A percentile compares a stretch with the other conserved stretches of the same genome.
These are phyloP conservation scores for Postia placenta DNA, from an alignment of 768 basidiomycete genomes.

Conservation along the genomic window DNA sequence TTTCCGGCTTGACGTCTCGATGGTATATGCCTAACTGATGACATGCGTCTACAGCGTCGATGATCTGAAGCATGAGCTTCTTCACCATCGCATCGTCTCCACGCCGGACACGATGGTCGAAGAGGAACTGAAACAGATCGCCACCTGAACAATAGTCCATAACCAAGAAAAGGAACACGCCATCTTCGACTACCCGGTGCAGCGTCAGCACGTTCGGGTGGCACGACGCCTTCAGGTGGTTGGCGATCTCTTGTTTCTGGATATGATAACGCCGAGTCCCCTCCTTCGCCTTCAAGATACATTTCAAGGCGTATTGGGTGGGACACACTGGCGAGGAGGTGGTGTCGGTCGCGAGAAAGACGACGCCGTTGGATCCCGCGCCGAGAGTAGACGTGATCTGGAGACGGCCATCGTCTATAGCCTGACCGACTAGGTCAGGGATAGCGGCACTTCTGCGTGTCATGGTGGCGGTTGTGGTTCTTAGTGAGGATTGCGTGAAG, in stretches of 20 bases:
- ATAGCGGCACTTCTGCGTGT: constrained; percentile 3
- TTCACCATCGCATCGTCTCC: constrained; percentile 40
- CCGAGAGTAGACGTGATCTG: constrained; percentile 17
- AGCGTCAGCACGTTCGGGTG: constrained; percentile 7
- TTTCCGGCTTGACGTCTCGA: constrained; percentile 53
- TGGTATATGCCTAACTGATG: constrained; percentile 44
- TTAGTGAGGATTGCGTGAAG: neutral
- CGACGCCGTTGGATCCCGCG: constrained; percentile 21
- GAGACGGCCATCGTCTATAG: constrained; percentile 19
- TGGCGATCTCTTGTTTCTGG: constrained; percentile 14
- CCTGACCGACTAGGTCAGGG: constrained; percentile 17
- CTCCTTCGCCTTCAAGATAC: constrained; percentile 14
- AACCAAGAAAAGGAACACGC: constrained; percentile 9
- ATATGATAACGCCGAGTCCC: constrained; percentile 6
- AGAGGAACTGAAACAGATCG: constrained; percentile 40
- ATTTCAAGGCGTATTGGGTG: constrained; percentile 21
- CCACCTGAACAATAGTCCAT: constrained; percentile 22
- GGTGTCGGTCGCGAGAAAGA: constrained; percentile 20
- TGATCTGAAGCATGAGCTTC: constrained; percentile 42
- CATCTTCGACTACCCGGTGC: constrained; percentile 5
- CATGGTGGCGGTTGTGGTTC: constrained; percentile 9
- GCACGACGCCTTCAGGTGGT: constrained; percentile 1
- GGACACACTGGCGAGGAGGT: constrained; percentile 1
- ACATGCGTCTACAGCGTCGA: constrained; percentile 44
- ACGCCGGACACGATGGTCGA: constrained; percentile 26